These are phyloP conservation scores for Ichthyophthirius multifiliis DNA, from an alignment of 169 alveolate species.

Conservation along the genomic window DNA sequence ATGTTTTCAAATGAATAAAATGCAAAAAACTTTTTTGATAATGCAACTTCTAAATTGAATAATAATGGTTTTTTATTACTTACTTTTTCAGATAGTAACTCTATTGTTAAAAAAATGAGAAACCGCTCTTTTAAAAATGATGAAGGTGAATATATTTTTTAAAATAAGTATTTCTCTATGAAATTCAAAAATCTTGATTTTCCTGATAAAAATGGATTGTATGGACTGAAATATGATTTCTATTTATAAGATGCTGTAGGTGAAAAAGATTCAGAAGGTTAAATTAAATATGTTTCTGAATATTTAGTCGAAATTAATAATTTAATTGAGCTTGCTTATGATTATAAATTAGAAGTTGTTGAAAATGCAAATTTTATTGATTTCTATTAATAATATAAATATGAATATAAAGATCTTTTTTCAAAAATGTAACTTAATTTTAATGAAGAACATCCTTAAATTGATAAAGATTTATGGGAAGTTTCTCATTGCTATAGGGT, in stretches of 20 bases:
- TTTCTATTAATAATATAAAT: conserved; percentile 53
- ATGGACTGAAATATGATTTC: conserved; percentile 74
- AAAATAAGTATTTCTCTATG: conserved; percentile 53
- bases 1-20: conserved; percentile 13
- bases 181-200: conserved; percentile 46
- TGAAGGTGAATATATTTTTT: conserved; percentile 30
- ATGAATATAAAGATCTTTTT: not conserved
- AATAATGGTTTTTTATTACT: conserved; percentile 13
- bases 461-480: not conserved
- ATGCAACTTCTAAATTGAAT: conserved; percentile 14
- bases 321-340: conserved; percentile 52
- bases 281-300: conserved; percentile 71
- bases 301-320: conserved; percentile 59
- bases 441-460: not conserved
- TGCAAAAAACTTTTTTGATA: conserved; percentile 20
- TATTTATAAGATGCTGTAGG: conserved; percentile 81
- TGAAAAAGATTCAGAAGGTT: conserved; percentile 49
- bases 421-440: not conserved
- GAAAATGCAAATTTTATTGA: conserved; percentile 65
- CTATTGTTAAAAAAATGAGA: conserved; percentile 55
- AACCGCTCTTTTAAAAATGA: conserved; percentile 10
- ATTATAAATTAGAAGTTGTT: conserved; percentile 56
- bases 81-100: conserved; percentile 51
- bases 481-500: conserved; percentile 2
- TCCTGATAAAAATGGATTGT: conserved; percentile 41